Conservation (phyloP, 2,329 filamentous ascomycete genomes). For the Fusarium anguioides region DNA sequence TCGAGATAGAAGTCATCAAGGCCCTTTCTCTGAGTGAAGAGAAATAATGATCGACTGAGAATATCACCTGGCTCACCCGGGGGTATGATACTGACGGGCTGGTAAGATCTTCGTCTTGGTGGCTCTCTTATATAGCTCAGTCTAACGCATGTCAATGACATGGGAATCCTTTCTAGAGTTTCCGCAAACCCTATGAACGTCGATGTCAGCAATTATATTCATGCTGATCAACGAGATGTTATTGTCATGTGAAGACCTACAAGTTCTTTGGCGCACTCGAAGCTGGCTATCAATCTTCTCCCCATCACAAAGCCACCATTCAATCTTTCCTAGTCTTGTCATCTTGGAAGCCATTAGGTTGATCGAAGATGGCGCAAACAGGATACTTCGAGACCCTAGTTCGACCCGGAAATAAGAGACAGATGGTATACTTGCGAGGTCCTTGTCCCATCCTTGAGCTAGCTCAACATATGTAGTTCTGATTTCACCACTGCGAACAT, state of each 20-base stretch:
- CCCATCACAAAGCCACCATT: slow-evolving; percentile 15
- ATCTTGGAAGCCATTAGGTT: slow-evolving; percentile 5
- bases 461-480: neutral
- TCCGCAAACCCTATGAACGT: slow-evolving; percentile 2
- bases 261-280: slow-evolving; percentile 8
- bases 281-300: neutral
- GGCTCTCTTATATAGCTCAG: slow-evolving; percentile 6
- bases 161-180: slow-evolving; percentile 1
- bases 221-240: too few species aligned
- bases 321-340: neutral
- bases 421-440: neutral
- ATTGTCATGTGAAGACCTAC: neutral
- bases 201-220: neutral
- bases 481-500: neutral
- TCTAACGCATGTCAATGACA: neutral
- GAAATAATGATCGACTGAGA: neutral
- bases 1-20: slow-evolving; percentile 3
- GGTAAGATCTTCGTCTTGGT: neutral
- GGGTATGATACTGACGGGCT: neutral
- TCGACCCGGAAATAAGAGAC: slow-evolving; percentile 7
- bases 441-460: neutral
- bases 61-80: neutral
- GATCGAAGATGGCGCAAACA: slow-evolving; percentile 16
- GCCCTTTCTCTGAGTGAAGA: neutral
- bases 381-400: slow-evolving; percentile 1